Evolutionary conservation across 2,329 filamentous ascomycete species (phyloP).

Genomic region (Cercospora sesami): DNA sequence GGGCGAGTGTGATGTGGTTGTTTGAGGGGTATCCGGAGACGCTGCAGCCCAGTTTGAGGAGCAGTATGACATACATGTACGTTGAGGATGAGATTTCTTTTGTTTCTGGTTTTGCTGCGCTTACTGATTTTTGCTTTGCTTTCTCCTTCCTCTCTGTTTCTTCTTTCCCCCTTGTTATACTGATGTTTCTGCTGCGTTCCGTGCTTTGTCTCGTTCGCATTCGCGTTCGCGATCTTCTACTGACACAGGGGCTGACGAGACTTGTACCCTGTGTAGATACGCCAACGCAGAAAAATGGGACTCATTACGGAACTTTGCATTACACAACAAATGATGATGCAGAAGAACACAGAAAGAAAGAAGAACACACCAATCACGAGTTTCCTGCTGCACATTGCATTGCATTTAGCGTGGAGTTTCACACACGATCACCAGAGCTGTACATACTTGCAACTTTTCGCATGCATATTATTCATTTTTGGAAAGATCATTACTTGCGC

Average conservation of each 20-base stretch:
- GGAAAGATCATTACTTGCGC: not conserved
- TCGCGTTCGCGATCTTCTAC: conserved; percentile 15
- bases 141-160: not conserved
- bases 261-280: conserved; percentile 52
- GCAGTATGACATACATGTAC: conserved; percentile 98
- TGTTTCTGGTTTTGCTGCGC: not conserved
- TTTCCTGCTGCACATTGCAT: not conserved
- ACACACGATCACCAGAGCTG: not conserved
- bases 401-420: conserved; percentile 3
- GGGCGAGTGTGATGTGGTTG: conserved; percentile 93
- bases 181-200: conserved; percentile 10
- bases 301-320: conserved; percentile 76
- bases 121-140: not conserved
- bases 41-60: conserved; percentile 84
- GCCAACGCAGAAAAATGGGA: conserved; percentile 88
- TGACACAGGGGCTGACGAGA: conserved; percentile 37
- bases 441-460: conserved; percentile 5
- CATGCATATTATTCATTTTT: not conserved
- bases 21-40: conserved; percentile 91
- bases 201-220: too few relatives aligned
- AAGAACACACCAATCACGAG: not conserved
- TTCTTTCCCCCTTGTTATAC: not conserved
- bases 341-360: not conserved
- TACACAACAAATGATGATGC: conserved; percentile 66
- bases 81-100: conserved; percentile 37